Evolutionary conservation across 352 stramenopile species (phyloP).

Genomic region (Phytophthora rubi): DNA sequence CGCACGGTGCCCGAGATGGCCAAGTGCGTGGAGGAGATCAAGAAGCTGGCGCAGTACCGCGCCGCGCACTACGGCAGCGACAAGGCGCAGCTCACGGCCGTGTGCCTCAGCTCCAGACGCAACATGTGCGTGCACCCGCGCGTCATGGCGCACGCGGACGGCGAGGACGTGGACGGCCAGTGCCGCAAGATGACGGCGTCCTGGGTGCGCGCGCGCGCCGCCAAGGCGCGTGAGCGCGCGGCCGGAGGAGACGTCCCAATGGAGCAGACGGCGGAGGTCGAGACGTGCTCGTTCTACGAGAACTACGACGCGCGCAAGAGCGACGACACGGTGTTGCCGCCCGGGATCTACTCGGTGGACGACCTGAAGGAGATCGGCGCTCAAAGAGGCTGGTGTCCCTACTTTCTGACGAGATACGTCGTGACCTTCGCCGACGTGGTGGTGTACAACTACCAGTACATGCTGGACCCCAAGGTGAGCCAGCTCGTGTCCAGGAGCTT

Average conservation of each 20-base stretch:
- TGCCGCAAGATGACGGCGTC: constrained; percentile 98
- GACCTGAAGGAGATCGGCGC: constrained; percentile 95
- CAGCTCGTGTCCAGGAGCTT: constrained; percentile 93
- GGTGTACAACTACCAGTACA: constrained; percentile 99
- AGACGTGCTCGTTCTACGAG: constrained; percentile 92
- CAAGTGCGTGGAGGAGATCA: constrained; percentile 98
- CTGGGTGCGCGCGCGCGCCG: constrained; percentile 93
- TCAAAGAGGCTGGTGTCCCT: constrained; percentile 96
- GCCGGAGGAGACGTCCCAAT: constrained; percentile 17
- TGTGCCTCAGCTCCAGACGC: constrained; percentile 92
- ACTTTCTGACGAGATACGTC: constrained; percentile 97
- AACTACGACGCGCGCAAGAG: constrained; percentile 88
- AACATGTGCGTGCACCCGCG: constrained; percentile 99
- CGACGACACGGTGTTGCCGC: constrained; percentile 92
- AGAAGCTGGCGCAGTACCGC: constrained; percentile 91
- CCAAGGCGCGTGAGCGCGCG: constrained; percentile 18
- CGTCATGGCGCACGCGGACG: constrained; percentile 96
- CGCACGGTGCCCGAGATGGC: constrained; percentile 99
- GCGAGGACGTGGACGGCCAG: constrained; percentile 96
- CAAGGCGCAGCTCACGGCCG: constrained; percentile 73
- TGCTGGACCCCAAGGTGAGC: constrained; percentile 98
- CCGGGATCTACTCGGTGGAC: constrained; percentile 97
- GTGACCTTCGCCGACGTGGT: constrained; percentile 98
- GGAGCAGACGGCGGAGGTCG: constrained; percentile 35
- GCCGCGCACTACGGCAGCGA: constrained; percentile 63